Base-by-base conservation (phyloP, 768 basidiomycete genomes). In the Lentinula edodes region DNA sequence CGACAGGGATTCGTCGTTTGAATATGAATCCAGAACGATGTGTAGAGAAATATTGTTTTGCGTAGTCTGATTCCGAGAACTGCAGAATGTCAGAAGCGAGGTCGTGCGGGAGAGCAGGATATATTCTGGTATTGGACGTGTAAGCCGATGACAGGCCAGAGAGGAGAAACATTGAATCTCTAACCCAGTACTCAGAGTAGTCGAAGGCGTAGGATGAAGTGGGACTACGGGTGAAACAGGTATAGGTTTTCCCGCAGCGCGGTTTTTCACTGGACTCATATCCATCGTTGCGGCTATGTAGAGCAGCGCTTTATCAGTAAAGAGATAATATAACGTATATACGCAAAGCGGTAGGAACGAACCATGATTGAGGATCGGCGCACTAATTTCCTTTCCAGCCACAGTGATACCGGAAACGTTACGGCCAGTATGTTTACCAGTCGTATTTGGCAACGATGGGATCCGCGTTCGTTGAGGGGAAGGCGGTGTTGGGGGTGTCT, bases 1-100 rank as follows among this genome's bases (percentile, higher is more conserved):
- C 86, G 3, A 96, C 84, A 1, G 95, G 93, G 1, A 96, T 84
- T 63, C 80, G 85, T 51, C 93, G 82, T 63, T 83, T 81, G 73
- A 94, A 94, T 61, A 94, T 88, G 69, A 96, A 88, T 0, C 95
- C 95, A 7, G 86, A 90, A n/a, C 88, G 83, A 67, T 94, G 92
- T 1, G 87, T 93, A 16, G 93, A 91, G 70, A 98, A 95, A 71
- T 95, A 96, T 65, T 87, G 88, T 51, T 79, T 80, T 39, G 95
- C 93, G 71, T 90, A 97, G 41, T 93, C 89, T 0, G 89, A 89
- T 68, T 91, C 85, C 5, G 88, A 87, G 72, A 96, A 95, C 65
- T 89, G 89, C 66, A 90, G 86, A 45, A 96, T 96, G 66, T 95
- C 91, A 34, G 84, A 85, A 2, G 86, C 88, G 43, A 95, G 85